Percentiles rank a stretch among this genome's conserved stretches.
phyloP scores from a whole-genome alignment of 2,329 filamentous ascomycete genomes.

The Aureobasidium sp. region DNA sequence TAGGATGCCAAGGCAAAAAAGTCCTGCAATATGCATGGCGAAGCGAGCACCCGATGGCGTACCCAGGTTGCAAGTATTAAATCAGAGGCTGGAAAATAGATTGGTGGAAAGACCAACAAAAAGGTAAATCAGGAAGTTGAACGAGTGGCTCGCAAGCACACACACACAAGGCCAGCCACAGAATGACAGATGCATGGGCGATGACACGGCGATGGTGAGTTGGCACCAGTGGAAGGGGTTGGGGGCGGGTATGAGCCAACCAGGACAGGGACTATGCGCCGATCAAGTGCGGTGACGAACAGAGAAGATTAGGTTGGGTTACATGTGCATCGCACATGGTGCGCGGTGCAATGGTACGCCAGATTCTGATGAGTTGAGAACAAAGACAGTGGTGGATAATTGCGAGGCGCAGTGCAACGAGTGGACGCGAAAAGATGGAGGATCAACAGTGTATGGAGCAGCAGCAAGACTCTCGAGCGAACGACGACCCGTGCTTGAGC shows the following conservation, averaged over 20 bases:
- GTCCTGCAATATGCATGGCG: not conserved
- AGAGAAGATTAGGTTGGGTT: constrained; percentile 6
- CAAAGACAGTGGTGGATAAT: not conserved
- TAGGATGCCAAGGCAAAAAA: too few species aligned
- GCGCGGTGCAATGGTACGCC: not conserved
- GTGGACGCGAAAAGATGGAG: not conserved
- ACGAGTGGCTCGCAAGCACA: not conserved
- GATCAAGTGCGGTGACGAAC: constrained; percentile 9
- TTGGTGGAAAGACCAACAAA: constrained; percentile 2
- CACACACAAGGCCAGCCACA: constrained; percentile 1
- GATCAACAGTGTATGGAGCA: not conserved
- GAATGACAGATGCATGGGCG: not conserved
- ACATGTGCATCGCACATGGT: not conserved
- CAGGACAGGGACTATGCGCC: not conserved
- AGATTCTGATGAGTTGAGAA: not conserved
- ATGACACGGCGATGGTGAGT: not conserved
- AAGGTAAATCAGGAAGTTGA: not conserved
- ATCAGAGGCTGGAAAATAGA: not conserved
- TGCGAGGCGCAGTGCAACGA: not conserved
- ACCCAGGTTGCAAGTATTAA: not conserved
- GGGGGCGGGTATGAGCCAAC: not conserved
- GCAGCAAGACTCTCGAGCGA: not conserved
- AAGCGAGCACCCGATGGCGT: not conserved
- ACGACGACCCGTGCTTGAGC: not conserved
- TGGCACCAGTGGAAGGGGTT: constrained; percentile 9